Percentiles rank a stretch among this genome's conserved stretches.
These are phyloP conservation scores for Phytophthora citrophthora DNA, from an alignment of 352 stramenopile genomes.

Conservation along the genomic window DNA sequence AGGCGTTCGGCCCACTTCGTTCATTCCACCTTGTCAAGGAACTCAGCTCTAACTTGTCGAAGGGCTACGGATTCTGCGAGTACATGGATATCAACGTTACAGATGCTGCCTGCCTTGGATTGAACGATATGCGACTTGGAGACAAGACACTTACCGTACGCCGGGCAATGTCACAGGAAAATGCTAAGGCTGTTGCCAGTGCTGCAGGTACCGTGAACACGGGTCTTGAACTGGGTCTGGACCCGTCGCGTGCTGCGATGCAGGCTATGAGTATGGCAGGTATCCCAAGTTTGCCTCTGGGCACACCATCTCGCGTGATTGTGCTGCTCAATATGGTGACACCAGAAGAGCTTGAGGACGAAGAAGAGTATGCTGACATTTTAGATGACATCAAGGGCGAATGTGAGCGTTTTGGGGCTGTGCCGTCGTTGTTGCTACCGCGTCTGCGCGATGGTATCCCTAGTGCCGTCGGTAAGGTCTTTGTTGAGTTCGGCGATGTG, in stretches of 20 bases:
- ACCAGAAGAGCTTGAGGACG: slow-evolving; percentile 94
- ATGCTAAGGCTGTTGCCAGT: slow-evolving; percentile 67
- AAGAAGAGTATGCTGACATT: slow-evolving; percentile 96
- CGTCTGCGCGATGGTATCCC: slow-evolving; percentile 67
- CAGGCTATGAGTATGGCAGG: slow-evolving; percentile 76
- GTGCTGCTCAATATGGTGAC: slow-evolving; percentile 99
- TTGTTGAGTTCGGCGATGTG: slow-evolving; percentile 93
- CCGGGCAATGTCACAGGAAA: slow-evolving; percentile 83
- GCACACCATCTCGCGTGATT: slow-evolving; percentile 85
- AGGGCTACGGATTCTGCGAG: slow-evolving; percentile 99
- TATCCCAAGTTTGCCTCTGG: slow-evolving; percentile 60
- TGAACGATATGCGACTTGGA: slow-evolving; percentile 96
- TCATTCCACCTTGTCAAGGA: slow-evolving; percentile 98
- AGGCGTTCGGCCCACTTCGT: slow-evolving; percentile 94
- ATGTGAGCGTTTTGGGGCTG: slow-evolving; percentile 86
- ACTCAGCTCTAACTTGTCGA: slow-evolving; percentile 89
- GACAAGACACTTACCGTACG: slow-evolving; percentile 93
- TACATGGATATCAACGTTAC: slow-evolving; percentile 94
- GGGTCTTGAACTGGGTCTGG: slow-evolving; percentile 68
- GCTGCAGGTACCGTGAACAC: slow-evolving; percentile 73
- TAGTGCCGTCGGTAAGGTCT: slow-evolving; percentile 86
- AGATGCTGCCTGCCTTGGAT: slow-evolving; percentile 90
- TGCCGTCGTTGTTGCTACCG: slow-evolving; percentile 85
- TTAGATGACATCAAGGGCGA: slow-evolving; percentile 97
- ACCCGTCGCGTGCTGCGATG: slow-evolving; percentile 68